Evolutionary conservation across 2,329 filamentous ascomycete species (phyloP).

Genomic region (Epichloe sylvatica): DNA sequence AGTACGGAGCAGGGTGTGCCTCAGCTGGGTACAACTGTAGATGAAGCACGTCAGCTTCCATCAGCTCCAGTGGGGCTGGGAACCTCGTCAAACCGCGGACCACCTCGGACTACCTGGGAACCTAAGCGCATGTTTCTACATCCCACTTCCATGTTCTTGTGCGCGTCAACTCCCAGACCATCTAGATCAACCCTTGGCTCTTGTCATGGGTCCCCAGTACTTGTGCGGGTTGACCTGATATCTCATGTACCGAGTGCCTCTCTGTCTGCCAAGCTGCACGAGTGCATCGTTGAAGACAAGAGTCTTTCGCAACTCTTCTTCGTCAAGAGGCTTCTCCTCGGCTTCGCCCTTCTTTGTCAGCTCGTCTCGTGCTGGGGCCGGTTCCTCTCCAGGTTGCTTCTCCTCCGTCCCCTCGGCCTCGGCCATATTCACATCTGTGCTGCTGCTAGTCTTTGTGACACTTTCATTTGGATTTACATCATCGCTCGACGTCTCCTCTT

Average conservation of each 20-base stretch:
- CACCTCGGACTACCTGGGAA: too few species aligned
- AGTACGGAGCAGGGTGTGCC: too few species aligned
- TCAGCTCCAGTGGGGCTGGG: background rate
- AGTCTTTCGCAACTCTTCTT: constrained; percentile 41
- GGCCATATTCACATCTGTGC: constrained; percentile 20
- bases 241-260: constrained; percentile 54
- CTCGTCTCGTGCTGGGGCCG: constrained; percentile 5
- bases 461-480: background rate
- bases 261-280: constrained; percentile 59
- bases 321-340: constrained; percentile 9
- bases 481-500: constrained; percentile 9
- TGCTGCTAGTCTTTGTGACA: background rate
- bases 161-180: background rate
- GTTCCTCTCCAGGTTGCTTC: constrained; percentile 5
- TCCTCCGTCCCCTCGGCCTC: constrained; percentile 25
- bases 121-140: too few species aligned
- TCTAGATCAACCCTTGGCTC: constrained; percentile 26
- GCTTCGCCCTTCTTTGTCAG: constrained; percentile 12
- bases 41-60: background rate
- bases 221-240: constrained; percentile 84
- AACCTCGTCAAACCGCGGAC: background rate
- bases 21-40: too few species aligned
- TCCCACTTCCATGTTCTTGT: too few species aligned
- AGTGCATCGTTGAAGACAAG: constrained; percentile 62
- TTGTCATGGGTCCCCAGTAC: constrained; percentile 82